phyloP scores from a whole-genome alignment of 345 rosid genomes.

The Eucalyptus curtisii region DNA sequence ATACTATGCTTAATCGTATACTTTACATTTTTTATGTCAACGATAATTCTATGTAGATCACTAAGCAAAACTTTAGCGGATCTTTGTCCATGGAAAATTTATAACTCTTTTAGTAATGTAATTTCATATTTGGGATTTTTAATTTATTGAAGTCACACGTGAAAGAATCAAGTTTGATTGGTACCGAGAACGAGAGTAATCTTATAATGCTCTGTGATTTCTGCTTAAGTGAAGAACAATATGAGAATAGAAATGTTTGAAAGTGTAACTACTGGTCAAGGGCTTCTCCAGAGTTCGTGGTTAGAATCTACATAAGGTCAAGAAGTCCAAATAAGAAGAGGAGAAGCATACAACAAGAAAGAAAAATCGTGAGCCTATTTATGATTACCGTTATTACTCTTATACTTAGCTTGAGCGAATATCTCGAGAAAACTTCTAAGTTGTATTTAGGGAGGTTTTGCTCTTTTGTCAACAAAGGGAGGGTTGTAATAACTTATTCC shows the following conservation, averaged over 20 bases:
- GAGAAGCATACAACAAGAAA: not conserved
- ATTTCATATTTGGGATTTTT: not conserved
- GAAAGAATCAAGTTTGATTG: not conserved
- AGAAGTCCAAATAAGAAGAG: not conserved
- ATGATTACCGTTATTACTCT: not conserved
- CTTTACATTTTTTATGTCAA: not conserved
- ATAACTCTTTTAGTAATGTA: not conserved
- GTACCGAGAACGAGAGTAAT: not conserved
- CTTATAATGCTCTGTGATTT: not conserved
- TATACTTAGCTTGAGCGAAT: not conserved
- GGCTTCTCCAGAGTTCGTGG: not conserved
- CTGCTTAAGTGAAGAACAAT: not conserved
- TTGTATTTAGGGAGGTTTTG: not conserved
- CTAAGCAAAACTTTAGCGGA: not conserved
- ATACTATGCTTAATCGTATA: not conserved
- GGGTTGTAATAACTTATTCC: not conserved
- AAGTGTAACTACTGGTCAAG: not conserved
- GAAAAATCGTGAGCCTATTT: not conserved
- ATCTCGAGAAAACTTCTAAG: not conserved
- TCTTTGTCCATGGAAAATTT: not conserved
- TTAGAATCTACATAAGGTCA: not conserved
- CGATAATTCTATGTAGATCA: not conserved
- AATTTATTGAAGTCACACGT: not conserved
- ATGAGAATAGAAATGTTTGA: not conserved
- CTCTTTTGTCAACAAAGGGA: not conserved